Base-by-base conservation (phyloP, 208 protist genomes). In the Trypanosoma caninum region DNA sequence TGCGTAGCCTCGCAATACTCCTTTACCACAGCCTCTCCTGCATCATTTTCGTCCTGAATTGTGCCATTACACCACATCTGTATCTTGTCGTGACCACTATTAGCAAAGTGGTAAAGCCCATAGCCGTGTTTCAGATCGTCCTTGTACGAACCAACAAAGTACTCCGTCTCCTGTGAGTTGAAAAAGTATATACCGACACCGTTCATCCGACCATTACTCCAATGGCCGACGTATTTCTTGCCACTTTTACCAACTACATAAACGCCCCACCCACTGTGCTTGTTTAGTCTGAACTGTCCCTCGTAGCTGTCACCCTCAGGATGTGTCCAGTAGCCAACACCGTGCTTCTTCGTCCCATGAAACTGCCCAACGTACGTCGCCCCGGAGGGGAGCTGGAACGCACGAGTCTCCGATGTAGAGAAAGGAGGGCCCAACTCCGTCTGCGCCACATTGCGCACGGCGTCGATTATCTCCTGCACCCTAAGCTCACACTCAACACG, bases 181-280 rank as follows among this genome's bases (percentile, higher is more conserved):
- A 95, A 95, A 60, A 91, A 95, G 70, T 95, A 95, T 18, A 95
- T 78, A 9, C 89, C 89, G 20, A 87, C 75, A 40, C 89, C 89
- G 61, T 93, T 80, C 89, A 95, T 95, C 55, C 91, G 91, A 28
- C 85, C 89, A 31, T 91, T 78, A 18, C 68, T 48, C 86, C 89
- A 95, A 60, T 87, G 73, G 11, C 89, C 89, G 1, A 93, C 86
- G 53, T 85, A 95, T 53, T 85, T 86, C 64, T 95, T 95, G 25
- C 89, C 86, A 56, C 78, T 93, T 37, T 82, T 72, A 6, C 89
- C 89, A 62, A 89, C 89, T 37, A 84, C 78, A 64, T 95, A 95
- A 16, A 95, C 86, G 9, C 89, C 89, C 89, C 89, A 95, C n/a
- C 89, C 89, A 44, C 74, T 75, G 78, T 95, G 89, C 57, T 85